phyloP scores from a whole-genome alignment of 768 basidiomycete species.

The Termitomyces sp. region DNA sequence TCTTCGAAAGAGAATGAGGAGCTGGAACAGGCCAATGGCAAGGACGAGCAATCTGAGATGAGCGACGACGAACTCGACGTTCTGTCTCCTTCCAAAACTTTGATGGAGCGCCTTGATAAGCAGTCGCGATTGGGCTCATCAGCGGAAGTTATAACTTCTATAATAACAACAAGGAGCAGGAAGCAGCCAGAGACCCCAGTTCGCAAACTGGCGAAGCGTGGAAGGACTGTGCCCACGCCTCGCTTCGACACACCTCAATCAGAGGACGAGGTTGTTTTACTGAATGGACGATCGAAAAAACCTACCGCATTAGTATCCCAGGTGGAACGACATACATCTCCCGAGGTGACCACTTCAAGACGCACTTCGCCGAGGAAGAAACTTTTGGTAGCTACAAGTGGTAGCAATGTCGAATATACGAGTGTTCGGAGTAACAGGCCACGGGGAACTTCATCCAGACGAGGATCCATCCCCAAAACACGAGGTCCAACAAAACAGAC shows the following conservation, averaged over 20 bases:
- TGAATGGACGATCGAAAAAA: background rate
- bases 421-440: background rate
- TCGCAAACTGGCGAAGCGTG: background rate
- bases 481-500: background rate
- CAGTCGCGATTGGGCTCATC: background rate
- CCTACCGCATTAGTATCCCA: background rate
- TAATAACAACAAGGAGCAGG: background rate
- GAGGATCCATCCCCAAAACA: background rate
- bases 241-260: background rate
- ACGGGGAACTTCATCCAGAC: background rate
- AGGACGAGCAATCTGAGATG: background rate
- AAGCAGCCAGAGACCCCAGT: constrained; percentile 2
- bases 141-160: background rate
- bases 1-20: constrained; percentile 7
- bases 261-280: background rate
- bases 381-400: background rate
- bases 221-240: background rate
- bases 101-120: background rate
- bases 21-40: background rate
- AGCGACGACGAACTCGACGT: constrained; percentile 19
- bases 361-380: constrained; percentile 5
- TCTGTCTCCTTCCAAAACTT: constrained; percentile 14
- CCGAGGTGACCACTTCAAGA: background rate
- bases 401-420: background rate
- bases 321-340: background rate